These are phyloP conservation scores for Fusarium siculi DNA, from an alignment of 2,329 filamentous ascomycete genomes.

Conservation along the genomic window DNA sequence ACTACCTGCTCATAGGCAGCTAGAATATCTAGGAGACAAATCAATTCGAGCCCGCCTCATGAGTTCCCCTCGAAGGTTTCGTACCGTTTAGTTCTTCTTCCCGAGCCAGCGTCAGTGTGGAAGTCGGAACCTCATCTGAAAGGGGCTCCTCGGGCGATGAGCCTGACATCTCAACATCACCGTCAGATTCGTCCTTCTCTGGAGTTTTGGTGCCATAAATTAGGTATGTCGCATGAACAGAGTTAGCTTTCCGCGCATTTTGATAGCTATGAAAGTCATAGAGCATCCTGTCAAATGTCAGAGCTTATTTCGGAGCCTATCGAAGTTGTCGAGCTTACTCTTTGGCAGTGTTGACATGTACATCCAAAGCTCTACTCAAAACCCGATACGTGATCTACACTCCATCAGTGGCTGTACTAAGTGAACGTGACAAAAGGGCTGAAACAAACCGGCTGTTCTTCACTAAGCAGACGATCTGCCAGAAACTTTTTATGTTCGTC, in stretches of 20 bases:
- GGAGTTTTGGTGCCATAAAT: constrained; percentile 74
- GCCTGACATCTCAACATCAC: constrained; percentile 76
- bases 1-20: constrained; percentile 76
- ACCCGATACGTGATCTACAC: constrained; percentile 85
- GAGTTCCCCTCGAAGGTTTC: not conserved
- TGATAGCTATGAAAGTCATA: constrained; percentile 87
- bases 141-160: constrained; percentile 66
- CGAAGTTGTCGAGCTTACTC: constrained; percentile 65
- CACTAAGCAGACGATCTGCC: constrained; percentile 78
- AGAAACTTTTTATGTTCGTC: constrained; percentile 77
- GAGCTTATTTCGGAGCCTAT: constrained; percentile 7
- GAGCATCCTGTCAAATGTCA: constrained; percentile 73
- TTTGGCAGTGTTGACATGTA: constrained; percentile 90
- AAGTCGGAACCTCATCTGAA: constrained; percentile 63
- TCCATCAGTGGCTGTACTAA: constrained; percentile 14
- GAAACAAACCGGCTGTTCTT: constrained; percentile 73
- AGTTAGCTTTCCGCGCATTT: constrained; percentile 81
- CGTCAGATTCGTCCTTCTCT: constrained; percentile 57
- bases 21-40: constrained; percentile 65
- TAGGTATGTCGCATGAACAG: constrained; percentile 92
- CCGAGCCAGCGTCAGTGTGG: constrained; percentile 72
- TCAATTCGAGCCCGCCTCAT: constrained; percentile 2
- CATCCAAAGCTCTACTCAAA: constrained; percentile 82
- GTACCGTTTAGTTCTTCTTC: constrained; percentile 78
- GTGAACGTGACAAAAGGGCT: not conserved